Base-by-base conservation (phyloP, 108 stramenopile genomes). In the Fragilaria crotonensis region DNA sequence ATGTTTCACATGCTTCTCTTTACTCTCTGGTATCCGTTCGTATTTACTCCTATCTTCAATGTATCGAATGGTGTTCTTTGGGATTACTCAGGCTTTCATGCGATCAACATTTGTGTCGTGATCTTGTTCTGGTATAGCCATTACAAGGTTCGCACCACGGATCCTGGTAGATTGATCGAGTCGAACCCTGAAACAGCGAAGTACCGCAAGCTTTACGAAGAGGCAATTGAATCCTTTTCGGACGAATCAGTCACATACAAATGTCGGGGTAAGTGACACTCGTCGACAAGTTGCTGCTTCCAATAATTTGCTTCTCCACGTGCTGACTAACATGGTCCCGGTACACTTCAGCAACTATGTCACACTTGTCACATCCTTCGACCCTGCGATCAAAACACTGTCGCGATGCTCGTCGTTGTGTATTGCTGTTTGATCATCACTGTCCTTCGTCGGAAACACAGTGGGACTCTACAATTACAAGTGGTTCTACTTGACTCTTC, bases 391-490 rank as follows among this genome's bases (percentile, higher is more conserved):
- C 95, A 41, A 98, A 98, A 63, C 97, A 99, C 73, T 95, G 94
- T 66, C 77, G 93, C 20, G 85, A 84, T 41, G 70, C 75, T 22
- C 57, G 88, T 27, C 68, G 83, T 54, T 99, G 98, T 64, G 90
- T 98, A 21, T 67, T 90, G 25, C 30, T 87, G 45, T 99, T 98
- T 75, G 98, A 99, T 75, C 98, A 99, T 73, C 95, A 96, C 76
- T 99, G 98, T 65, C 95, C 36, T 99, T 96, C 63, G 89, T 98
- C 21, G 93, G 93, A 59, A 90, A 85, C 48, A 94, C 91, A 26
- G 76, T 99, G 19, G 98, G 97, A 30, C 72, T 90, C 14, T 83
- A 89, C 78, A 99, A 98, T 64, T 99, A 99, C 76, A 72, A 75
- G 25, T 95, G 79, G 54, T 99, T 99, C 67, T 95, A 80, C 45